These are phyloP conservation scores for Tanacetum coccineum DNA, from an alignment of 129 eudicot species.

Conservation along the genomic window DNA sequence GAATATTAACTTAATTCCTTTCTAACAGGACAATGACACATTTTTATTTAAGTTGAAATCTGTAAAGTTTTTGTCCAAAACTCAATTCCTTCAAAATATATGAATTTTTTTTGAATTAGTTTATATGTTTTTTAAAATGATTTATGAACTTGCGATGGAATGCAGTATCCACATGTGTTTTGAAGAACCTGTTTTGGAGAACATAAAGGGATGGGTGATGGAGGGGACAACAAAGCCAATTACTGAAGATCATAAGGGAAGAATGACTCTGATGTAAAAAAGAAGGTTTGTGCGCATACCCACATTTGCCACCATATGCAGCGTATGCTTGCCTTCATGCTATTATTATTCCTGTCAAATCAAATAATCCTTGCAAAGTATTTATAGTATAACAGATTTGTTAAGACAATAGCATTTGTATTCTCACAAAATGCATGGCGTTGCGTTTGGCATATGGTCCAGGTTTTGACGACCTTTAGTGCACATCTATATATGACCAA, in stretches of 20 bases:
- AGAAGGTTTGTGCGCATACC: too few relatives aligned
- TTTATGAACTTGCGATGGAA: constrained; percentile 13
- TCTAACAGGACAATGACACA: too few relatives aligned
- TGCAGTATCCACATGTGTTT: constrained; percentile 88
- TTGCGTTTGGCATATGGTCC: constrained; percentile 88
- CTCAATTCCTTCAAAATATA: too few relatives aligned
- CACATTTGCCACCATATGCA: too few relatives aligned
- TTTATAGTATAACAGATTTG: constrained; percentile 49
- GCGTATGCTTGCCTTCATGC: too few relatives aligned
- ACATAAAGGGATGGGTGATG: constrained; percentile 73
- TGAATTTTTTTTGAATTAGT: too few relatives aligned
- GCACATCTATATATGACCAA: neutral
- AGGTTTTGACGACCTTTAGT: constrained; percentile 36
- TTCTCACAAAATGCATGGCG: constrained; percentile 92
- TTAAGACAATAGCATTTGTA: constrained; percentile 93
- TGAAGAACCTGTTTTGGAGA: constrained; percentile 80
- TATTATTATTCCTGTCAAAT: too few relatives aligned
- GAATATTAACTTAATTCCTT: constrained; percentile 3
- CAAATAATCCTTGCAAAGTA: neutral
- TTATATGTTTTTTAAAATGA: too few relatives aligned
- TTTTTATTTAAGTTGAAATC: too few relatives aligned
- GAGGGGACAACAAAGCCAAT: constrained; percentile 53
- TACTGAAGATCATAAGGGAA: too few relatives aligned
- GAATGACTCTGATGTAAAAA: too few relatives aligned
- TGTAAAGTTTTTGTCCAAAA: too few relatives aligned